These are phyloP conservation scores for Didymella pomorum DNA, from an alignment of 2,329 filamentous ascomycete genomes.

Conservation along the genomic window DNA sequence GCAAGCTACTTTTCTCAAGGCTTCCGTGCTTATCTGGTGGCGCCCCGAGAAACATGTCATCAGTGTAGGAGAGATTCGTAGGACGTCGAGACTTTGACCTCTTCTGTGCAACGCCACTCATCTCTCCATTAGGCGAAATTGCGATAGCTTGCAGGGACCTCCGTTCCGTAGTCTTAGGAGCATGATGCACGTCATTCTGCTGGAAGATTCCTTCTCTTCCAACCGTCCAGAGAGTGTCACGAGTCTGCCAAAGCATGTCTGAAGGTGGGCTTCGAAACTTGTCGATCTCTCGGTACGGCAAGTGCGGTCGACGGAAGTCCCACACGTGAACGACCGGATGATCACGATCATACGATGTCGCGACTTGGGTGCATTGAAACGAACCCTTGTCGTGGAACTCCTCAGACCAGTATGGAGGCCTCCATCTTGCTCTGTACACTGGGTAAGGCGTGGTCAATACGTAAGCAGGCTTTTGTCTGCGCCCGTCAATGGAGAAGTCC, in stretches of 20 bases:
- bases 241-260: constrained; percentile 70
- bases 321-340: constrained; percentile 69
- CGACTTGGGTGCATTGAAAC: constrained; percentile 69
- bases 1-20: constrained; percentile 57
- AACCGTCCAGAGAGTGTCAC: constrained; percentile 71
- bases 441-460: constrained; percentile 68
- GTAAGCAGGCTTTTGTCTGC: constrained; percentile 66
- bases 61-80: constrained; percentile 52
- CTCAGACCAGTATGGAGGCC: constrained; percentile 65
- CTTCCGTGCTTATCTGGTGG: constrained; percentile 54
- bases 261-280: constrained; percentile 63
- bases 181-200: constrained; percentile 68
- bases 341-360: constrained; percentile 68
- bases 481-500: constrained; percentile 66
- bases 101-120: constrained; percentile 63
- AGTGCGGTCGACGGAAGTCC: constrained; percentile 68
- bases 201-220: constrained; percentile 68
- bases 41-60: constrained; percentile 51
- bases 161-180: constrained; percentile 65
- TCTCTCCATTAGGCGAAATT: constrained; percentile 65
- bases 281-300: constrained; percentile 69
- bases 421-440: constrained; percentile 69
- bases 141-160: constrained; percentile 64
- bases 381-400: constrained; percentile 60
- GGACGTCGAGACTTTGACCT: constrained; percentile 55